phyloP scores from a whole-genome alignment of 1,139 yeast species.

The Hansenula sp. region DNA sequence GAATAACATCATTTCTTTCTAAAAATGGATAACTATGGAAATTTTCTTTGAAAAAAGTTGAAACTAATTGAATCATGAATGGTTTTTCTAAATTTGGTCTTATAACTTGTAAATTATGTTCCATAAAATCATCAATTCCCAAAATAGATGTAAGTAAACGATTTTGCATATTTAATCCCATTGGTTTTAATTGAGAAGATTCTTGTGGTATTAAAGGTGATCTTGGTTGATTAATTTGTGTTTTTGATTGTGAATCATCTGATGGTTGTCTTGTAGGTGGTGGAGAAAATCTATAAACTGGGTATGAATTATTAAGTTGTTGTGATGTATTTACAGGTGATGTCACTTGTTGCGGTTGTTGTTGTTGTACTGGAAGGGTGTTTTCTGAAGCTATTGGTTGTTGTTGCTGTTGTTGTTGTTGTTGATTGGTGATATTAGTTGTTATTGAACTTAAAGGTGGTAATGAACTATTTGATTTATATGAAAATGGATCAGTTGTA shows the following conservation, averaged over 20 bases:
- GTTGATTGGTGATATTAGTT: not conserved
- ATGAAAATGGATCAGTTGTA: conserved; percentile 1
- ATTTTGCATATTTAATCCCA: too few relatives aligned
- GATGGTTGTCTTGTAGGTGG: not conserved
- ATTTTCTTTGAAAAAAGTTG: not conserved
- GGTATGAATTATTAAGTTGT: not conserved
- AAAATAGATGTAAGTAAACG: not conserved
- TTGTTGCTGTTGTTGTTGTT: not conserved
- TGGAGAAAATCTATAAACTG: not conserved
- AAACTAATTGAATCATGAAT: not conserved
- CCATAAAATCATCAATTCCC: not conserved
- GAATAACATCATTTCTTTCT: conserved; percentile 23
- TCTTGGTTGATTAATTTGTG: not conserved
- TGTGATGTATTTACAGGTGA: too few relatives aligned
- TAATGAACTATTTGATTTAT: not conserved
- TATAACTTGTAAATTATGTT: not conserved
- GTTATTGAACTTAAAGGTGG: conserved; percentile 5
- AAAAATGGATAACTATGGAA: conserved; percentile 17
- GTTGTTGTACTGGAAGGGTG: not conserved
- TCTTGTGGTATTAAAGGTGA: not conserved
- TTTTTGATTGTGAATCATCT: not conserved
- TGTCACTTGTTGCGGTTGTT: not conserved
- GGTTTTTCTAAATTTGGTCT: not conserved
- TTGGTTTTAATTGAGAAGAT: not conserved
- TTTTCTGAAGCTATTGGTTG: not conserved